A percentile compares a stretch with the other conserved stretches of the same genome.
Conservation (phyloP, 2,329 filamentous ascomycete species). For the Aspergillus chevalieri region DNA sequence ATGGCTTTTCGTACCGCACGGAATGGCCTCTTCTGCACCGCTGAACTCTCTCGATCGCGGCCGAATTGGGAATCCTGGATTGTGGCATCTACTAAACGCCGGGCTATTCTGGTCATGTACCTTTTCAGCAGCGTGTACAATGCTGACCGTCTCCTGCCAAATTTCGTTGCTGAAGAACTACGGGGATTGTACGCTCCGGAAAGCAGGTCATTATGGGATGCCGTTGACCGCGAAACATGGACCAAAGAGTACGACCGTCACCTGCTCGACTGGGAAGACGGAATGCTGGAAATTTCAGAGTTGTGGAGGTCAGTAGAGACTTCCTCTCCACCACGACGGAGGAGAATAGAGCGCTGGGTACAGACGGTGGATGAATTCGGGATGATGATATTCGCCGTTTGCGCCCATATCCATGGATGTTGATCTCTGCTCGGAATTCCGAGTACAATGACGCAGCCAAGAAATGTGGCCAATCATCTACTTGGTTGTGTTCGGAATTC, state of each 20-base stretch:
- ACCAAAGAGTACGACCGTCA: constrained; percentile 39
- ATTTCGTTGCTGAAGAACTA: constrained; percentile 47
- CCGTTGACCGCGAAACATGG: constrained; percentile 36
- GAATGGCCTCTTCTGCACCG: constrained; percentile 40
- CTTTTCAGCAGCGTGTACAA: constrained; percentile 49
- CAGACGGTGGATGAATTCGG: constrained; percentile 50
- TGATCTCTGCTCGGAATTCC: constrained; percentile 9
- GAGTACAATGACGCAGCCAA: background rate
- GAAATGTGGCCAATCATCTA: background rate
- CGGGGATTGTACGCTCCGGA: constrained; percentile 39
- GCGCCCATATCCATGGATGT: constrained; percentile 23
- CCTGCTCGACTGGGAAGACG: constrained; percentile 39
- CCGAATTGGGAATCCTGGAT: constrained; percentile 53
- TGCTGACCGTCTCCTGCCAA: constrained; percentile 38
- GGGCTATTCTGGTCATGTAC: constrained; percentile 49
- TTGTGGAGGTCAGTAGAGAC: constrained; percentile 43
- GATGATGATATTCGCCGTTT: constrained; percentile 46
- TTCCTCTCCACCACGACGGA: constrained; percentile 24
- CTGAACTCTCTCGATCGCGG: constrained; percentile 34
- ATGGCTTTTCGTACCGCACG: constrained; percentile 39
- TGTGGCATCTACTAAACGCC: constrained; percentile 47
- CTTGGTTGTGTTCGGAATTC: constrained; percentile 1
- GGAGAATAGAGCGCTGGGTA: constrained; percentile 46
- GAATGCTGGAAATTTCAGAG: constrained; percentile 44
- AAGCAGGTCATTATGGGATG: constrained; percentile 41